A percentile compares a stretch with the other conserved stretches of the same genome.
These are phyloP conservation scores for Athelia psychrophila DNA, from an alignment of 1,284 basidiomycete genomes.

Conservation along the genomic window DNA sequence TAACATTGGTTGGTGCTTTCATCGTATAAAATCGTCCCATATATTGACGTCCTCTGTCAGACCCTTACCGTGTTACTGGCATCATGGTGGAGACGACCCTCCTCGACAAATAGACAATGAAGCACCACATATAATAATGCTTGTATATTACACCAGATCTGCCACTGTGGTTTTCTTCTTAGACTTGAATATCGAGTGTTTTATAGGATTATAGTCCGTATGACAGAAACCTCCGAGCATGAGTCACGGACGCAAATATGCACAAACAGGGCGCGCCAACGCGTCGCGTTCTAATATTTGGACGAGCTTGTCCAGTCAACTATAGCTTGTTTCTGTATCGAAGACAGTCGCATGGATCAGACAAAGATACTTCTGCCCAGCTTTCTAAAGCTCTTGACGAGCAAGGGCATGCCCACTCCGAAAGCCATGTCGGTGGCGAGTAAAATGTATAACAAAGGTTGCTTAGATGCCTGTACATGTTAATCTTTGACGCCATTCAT, in stretches of 20 bases:
- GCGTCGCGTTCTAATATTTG: no score
- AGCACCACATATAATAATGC: not conserved
- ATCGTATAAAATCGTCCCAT: conserved; percentile 3
- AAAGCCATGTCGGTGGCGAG: conserved; percentile 77
- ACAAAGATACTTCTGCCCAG: conserved; percentile 62
- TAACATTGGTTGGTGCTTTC: conserved; percentile 80
- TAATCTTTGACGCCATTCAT: conserved; percentile 8
- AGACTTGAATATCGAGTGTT: not conserved
- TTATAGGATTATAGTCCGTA: no score
- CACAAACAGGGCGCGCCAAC: no score
- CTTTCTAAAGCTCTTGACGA: conserved; percentile 73
- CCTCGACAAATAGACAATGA: conserved; percentile 46
- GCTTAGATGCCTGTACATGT: conserved; percentile 7
- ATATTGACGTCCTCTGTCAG: conserved; percentile 34
- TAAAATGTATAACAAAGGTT: conserved; percentile 59
- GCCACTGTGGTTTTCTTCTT: not conserved
- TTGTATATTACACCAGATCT: not conserved
- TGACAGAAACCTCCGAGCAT: no score
- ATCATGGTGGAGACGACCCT: conserved; percentile 94
- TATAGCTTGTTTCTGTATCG: no score
- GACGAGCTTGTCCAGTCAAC: no score
- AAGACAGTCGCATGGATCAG: conserved; percentile 14
- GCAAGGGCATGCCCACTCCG: conserved; percentile 58
- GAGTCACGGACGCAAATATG: no score
- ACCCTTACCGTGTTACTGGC: conserved; percentile 85